Evolutionary conservation across 202 grass and related monocot genomes (phyloP).

Genomic region (Bolboschoenoplectus hybrid): DNA sequence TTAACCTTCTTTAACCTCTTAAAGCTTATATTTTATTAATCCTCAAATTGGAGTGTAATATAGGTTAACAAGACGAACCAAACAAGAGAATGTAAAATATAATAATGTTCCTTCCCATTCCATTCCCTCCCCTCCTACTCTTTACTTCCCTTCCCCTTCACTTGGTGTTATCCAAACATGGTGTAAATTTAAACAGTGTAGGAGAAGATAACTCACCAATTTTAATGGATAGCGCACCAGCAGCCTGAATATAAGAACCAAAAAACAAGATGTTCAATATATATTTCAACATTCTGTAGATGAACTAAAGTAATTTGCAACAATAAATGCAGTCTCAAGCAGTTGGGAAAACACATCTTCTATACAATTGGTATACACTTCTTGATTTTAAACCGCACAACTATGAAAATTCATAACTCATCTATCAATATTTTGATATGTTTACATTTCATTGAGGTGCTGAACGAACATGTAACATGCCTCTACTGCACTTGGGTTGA

Average conservation of each 20-base stretch:
- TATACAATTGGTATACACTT: slow-evolving; percentile 7
- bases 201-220: slow-evolving; percentile 69
- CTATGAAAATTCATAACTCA: background rate
- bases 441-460: background rate
- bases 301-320: slow-evolving; percentile 35
- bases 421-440: background rate
- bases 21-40: too few relatives aligned
- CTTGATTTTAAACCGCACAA: slow-evolving; percentile 2
- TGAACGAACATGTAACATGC: background rate
- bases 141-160: too few relatives aligned
- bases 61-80: too few relatives aligned
- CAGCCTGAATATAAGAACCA: slow-evolving; percentile 72
- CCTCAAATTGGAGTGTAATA: too few relatives aligned
- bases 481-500: too few relatives aligned
- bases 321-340: background rate
- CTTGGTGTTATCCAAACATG: too few relatives aligned
- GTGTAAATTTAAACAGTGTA: background rate
- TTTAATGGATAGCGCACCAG: slow-evolving; percentile 89
- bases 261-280: slow-evolving; percentile 40
- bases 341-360: background rate
- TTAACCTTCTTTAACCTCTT: too few relatives aligned
- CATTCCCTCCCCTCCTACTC: too few relatives aligned
- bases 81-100: too few relatives aligned
- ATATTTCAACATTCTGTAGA: background rate
- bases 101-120: too few relatives aligned